phyloP scores from a whole-genome alignment of 169 alveolate genomes.

The Cryptosporidium muris region DNA sequence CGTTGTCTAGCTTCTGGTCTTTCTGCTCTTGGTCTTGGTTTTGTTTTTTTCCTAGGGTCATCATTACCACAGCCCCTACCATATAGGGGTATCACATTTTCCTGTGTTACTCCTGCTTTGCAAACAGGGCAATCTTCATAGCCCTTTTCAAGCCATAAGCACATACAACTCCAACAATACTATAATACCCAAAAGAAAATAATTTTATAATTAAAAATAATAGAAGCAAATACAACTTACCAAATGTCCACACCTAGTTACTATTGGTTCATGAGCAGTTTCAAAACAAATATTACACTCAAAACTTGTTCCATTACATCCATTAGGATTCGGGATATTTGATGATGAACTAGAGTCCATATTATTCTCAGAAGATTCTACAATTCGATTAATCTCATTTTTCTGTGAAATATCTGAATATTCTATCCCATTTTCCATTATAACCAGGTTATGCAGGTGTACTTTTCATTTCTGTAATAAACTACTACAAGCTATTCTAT shows the following conservation, averaged over 20 bases:
- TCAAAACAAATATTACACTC: conserved; percentile 97
- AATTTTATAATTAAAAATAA: conserved; percentile 64
- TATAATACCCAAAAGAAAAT: neutral
- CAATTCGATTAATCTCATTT: neutral
- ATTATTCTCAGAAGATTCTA: conserved; percentile 2
- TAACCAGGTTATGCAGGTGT: too few relatives aligned
- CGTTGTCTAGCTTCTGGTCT: conserved; percentile 71
- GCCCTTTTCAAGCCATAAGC: conserved; percentile 90
- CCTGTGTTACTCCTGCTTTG: conserved; percentile 90
- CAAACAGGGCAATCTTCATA: conserved; percentile 93
- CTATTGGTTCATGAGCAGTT: conserved; percentile 95
- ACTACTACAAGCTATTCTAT: too few relatives aligned
- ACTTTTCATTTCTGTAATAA: neutral
- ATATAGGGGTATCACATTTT: conserved; percentile 90
- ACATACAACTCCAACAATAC: conserved; percentile 93
- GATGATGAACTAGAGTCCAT: conserved; percentile 18
- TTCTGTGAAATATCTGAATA: neutral
- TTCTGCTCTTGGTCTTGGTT: conserved; percentile 71
- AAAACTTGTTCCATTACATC: conserved; percentile 75
- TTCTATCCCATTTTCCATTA: conserved; percentile 6
- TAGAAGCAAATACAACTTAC: conserved; percentile 19
- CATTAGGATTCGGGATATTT: neutral
- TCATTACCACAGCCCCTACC: conserved; percentile 81
- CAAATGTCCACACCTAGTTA: conserved; percentile 97
- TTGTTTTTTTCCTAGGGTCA: conserved; percentile 79